Base-by-base conservation (phyloP, 78 protist genomes). In the Dictyostelium capitatum region DNA sequence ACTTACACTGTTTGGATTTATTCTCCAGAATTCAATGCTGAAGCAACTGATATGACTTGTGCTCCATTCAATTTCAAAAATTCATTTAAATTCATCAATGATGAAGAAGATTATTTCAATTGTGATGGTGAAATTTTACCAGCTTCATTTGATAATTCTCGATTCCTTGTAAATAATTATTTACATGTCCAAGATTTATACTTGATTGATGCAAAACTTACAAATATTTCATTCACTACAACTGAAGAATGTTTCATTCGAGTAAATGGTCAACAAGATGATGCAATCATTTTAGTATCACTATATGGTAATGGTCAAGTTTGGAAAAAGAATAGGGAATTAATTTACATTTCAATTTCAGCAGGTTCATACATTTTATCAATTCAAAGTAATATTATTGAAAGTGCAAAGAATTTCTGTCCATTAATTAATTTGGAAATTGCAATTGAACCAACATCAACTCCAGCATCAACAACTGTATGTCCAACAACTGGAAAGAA, bases 61-160 rank as follows among this genome's bases (percentile, higher is more conserved):
- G 89, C 78, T 25, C 77, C 51, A 69, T 90, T 80, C 62, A 72
- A 62, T 10, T n/a, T 90, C 14, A 37, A 51, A 28, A 15, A 77
- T 7, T 6, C 72, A 8, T 37, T 90, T 7, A 15, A 6, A 4
- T 80, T 59, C 9, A 65, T 74, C 56, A 32, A 30, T 32, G 95
- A 70, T 20, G 83, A 80, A 23, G 89, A 81, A 57, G 67, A 53
- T n/a, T 81, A 43, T 81, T 90, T 90, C 14, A 90, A 90, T 79
- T 90, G 95, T 48, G 89, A 80, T 6, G 95, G 84, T 69, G 95
- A 80, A 8, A 54, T 74, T 23, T 48, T 90, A 9, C 95, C 95
- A 72, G 1, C 28, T 17, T 65, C 54, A 9, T 48, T 90, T 4
- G 23, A 90, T 14, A 41, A 32, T 5, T 41, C 82, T 25, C 81